Evolutionary conservation across 2,329 filamentous ascomycete genomes (phyloP).

Genomic region (Beauveria rudraprayagi): DNA sequence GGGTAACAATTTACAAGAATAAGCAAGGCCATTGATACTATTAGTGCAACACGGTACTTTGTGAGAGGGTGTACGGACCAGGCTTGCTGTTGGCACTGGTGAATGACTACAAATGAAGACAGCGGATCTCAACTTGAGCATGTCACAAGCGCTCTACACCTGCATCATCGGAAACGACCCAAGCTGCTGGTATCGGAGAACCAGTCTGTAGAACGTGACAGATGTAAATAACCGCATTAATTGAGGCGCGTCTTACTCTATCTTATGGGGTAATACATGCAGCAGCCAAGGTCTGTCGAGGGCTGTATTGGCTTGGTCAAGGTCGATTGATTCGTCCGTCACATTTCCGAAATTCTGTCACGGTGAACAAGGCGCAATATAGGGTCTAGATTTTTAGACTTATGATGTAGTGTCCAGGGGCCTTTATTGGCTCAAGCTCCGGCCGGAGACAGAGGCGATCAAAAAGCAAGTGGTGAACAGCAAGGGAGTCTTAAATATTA

Average conservation of each 20-base stretch:
- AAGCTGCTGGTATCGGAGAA: not conserved
- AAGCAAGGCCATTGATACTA: not conserved
- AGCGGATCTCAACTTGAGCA: not conserved
- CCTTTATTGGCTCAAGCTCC: not conserved
- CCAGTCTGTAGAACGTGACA: constrained; percentile 1
- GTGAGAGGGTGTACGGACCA: not conserved
- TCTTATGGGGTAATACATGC: constrained; percentile 2
- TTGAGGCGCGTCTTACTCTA: not conserved
- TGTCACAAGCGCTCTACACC: not conserved
- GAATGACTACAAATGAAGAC: not conserved
- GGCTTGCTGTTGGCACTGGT: not conserved
- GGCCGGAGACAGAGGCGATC: not conserved
- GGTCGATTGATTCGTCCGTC: constrained; percentile 3
- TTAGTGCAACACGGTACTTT: not conserved
- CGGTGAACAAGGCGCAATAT: constrained; percentile 6
- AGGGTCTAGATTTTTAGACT: not conserved
- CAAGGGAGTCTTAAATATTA: not conserved
- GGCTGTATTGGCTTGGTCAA: not conserved
- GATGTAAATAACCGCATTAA: not conserved
- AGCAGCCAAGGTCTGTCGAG: not conserved
- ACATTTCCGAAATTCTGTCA: constrained; percentile 7
- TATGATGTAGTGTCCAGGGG: not conserved
- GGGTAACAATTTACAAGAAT: not conserved
- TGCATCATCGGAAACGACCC: constrained; percentile 3
- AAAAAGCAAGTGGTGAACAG: not conserved